These are phyloP conservation scores for Puccinellia tenuiflora DNA, from an alignment of 176 grass and related monocot genomes.

Conservation along the genomic window DNA sequence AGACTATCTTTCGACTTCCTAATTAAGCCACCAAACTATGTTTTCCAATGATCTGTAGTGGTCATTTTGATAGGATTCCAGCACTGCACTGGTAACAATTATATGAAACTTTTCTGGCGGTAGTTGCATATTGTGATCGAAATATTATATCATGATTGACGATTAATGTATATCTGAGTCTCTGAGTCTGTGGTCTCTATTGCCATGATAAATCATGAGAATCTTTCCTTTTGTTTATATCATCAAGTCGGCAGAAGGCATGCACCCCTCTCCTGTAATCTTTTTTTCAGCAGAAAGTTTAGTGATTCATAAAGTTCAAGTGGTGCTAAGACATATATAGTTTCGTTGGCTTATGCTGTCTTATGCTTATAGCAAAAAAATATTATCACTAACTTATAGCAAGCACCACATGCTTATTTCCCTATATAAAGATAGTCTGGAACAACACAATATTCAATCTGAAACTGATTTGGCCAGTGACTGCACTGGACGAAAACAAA, in stretches of 20 bases:
- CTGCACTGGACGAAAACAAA: no score
- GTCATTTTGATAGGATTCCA: neutral
- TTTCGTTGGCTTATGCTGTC: neutral
- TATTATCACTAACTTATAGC: no score
- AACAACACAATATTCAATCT: no score
- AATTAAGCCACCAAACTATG: neutral
- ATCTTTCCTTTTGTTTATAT: neutral
- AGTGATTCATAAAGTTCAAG: neutral
- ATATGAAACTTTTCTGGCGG: neutral
- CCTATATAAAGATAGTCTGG: no score
- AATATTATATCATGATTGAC: neutral
- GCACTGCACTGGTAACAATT: conserved; percentile 6
- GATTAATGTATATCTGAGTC: neutral
- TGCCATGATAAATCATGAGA: neutral
- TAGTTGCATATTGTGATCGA: neutral
- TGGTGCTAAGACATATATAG: neutral
- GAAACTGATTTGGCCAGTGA: no score
- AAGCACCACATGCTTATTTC: no score
- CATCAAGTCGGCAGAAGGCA: neutral
- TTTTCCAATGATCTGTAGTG: neutral
- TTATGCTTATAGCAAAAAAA: no score
- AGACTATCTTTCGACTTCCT: neutral
- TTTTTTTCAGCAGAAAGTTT: neutral
- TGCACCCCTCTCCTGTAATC: no score
- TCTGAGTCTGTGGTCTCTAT: neutral